Evolutionary conservation across 345 rosid genomes (phyloP).

Genomic region (Sonneratia caseolaris): DNA sequence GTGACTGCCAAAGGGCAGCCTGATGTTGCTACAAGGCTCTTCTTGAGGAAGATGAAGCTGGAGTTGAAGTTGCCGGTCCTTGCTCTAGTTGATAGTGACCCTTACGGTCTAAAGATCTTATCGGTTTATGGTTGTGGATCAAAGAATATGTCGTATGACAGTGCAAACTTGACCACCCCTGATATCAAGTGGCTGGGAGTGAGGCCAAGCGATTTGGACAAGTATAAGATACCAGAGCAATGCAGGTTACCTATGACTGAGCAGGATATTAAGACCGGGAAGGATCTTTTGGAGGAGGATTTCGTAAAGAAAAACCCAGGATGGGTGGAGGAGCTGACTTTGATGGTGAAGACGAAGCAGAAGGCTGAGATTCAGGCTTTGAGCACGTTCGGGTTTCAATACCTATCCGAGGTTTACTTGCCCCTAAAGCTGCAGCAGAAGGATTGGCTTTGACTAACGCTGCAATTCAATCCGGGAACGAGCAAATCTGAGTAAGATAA

Average conservation of each 20-base stretch:
- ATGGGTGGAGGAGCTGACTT: constrained; percentile 92
- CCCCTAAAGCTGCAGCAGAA: constrained; percentile 96
- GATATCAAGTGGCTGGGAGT: constrained; percentile 96
- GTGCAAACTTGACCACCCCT: constrained; percentile 87
- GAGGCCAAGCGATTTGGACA: constrained; percentile 88
- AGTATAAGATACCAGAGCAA: constrained; percentile 82
- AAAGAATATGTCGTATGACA: constrained; percentile 96
- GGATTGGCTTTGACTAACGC: constrained; percentile 65
- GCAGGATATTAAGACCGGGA: constrained; percentile 98
- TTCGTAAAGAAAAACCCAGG: constrained; percentile 98
- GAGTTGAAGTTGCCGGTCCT: constrained; percentile 89
- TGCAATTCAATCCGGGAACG: neutral
- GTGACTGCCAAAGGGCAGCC: constrained; percentile 97
- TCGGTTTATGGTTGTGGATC: constrained; percentile 97
- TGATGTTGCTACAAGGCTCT: constrained; percentile 90
- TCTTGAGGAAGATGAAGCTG: constrained; percentile 86
- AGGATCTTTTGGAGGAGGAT: constrained; percentile 89
- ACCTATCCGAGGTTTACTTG: constrained; percentile 89
- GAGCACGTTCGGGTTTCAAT: constrained; percentile 94
- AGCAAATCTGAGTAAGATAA: neutral
- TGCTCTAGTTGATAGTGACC: constrained; percentile 94
- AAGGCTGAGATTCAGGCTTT: constrained; percentile 99
- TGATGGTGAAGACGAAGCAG: constrained; percentile 95
- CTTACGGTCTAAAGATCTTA: constrained; percentile 84
- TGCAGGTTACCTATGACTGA: constrained; percentile 96